phyloP scores from a whole-genome alignment of 495 filamentous ascomycete species.

The Glonium stellatum region DNA sequence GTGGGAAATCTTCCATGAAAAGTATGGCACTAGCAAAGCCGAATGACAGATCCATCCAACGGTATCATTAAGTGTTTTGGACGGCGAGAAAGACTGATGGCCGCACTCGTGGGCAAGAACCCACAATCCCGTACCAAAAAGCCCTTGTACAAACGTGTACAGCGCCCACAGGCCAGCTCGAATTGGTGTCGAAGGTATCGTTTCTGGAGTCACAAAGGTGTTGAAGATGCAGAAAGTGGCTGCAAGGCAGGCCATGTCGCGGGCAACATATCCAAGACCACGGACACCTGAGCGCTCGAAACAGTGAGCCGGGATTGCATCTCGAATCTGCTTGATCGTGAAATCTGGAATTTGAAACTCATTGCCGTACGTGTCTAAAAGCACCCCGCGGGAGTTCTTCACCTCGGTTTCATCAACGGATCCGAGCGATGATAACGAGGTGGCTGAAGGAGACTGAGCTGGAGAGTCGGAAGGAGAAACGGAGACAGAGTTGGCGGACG shows the following conservation, averaged over 20 bases:
- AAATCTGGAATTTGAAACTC: conserved; percentile 67
- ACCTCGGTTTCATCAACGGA: conserved; percentile 48
- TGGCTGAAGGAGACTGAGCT: conserved; percentile 67
- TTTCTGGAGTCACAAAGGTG: conserved; percentile 52
- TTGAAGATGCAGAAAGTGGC: conserved; percentile 61
- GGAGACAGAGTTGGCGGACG: conserved; percentile 54
- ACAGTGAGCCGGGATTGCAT: conserved; percentile 79
- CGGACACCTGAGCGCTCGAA: conserved; percentile 61
- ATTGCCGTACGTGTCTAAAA: conserved; percentile 65
- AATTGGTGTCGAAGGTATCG: conserved; percentile 46
- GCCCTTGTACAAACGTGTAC: conserved; percentile 69
- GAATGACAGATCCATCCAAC: conserved; percentile 64
- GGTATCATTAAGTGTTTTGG: conserved; percentile 54
- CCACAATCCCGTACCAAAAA: conserved; percentile 76
- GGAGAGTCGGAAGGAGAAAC: conserved; percentile 53
- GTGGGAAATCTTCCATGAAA: conserved; percentile 71
- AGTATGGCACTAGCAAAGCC: conserved; percentile 61
- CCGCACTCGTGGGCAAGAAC: conserved; percentile 84
- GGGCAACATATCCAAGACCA: conserved; percentile 60
- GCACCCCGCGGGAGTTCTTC: conserved; percentile 33
- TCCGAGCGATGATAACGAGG: conserved; percentile 82
- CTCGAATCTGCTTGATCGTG: conserved; percentile 72
- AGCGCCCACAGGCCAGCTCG: conserved; percentile 51
- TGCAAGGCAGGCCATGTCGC: conserved; percentile 58
- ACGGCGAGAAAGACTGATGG: conserved; percentile 64